Base-by-base conservation (phyloP, 306 rosid genomes). In the Canavalia ensiformis region DNA sequence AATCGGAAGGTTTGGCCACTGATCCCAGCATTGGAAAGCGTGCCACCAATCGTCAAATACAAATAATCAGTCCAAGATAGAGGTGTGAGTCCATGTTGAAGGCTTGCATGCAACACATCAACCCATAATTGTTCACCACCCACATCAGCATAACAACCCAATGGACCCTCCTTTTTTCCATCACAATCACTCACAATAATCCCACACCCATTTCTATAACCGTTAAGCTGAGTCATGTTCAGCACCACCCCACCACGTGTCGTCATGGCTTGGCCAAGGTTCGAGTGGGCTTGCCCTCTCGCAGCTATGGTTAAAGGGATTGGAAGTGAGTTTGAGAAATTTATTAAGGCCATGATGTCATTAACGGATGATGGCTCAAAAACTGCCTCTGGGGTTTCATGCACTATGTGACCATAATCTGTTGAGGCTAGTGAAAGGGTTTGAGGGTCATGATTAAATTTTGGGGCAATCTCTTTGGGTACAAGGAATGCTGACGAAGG, bases 21-120 rank as follows among this genome's bases (percentile, higher is more conserved):
- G 7, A 95, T 90, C 7, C 99, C 97, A 18, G 99, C 99, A 50
- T 93, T 93, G 5, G 96, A 93, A 45, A 95, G 88, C 0, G 97
- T 95, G 10, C 99, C 99, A 3, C 97, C 99, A 25, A 91, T 92
- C 0, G 89, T 86, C 25, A 93, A 46, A 75, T 60, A 81, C 86
- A 95, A 77, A 44, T 93, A 95, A 55, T 95, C 97, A 8, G 94
- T 89, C 98, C 93, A 95, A 3, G 98, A 88, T 0, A 85, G 80
- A 0, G 97, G 98, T 0, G 97, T 57, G 4, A 90, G 81, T 0
- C 98, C 94, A 62, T 29, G 62, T n/a, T 78, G 31, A 2, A 88
- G 86, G 2, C 92, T 69, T 29, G 85, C 91, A 76, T 72, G 79
- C 78, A 95, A 52, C 4, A 95, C 89, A 77, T 95, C 88, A 5